Base-by-base conservation (phyloP, 768 basidiomycete genomes). In the Lactifluus pinguis region DNA sequence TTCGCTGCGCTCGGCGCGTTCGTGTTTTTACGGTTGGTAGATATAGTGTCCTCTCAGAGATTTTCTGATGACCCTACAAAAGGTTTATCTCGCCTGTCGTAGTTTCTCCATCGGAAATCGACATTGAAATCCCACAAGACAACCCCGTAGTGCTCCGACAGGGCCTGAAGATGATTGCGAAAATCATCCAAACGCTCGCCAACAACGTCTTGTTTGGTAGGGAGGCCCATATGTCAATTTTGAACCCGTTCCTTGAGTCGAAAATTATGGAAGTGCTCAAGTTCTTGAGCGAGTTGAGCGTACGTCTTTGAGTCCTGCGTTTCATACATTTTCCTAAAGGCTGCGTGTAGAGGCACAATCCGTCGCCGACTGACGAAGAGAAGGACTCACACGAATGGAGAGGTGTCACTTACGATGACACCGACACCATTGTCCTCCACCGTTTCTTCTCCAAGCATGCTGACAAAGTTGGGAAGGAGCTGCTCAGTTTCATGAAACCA, bases 121-220 rank as follows among this genome's bases (percentile, higher is more conserved):
- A 97, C 67, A 76, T 97, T 42, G 86, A 91, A 62, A 68, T 92
- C 0, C 87, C 89, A 0, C 78, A 79, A 61, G 87, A 86, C 41
- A 77, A 80, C 41, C 74, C 77, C 44, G 36, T 67, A 1, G 76
- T 80, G 32, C 78, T 89, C 55, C 85, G 89, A 17, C 83, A 88
- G 45, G 92, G 90, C 17, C 76, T 95, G 14, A 86, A 90, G 79
- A 76, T 89, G 50, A 87, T 97, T 64, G 89, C 92, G 48, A 97
- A 95, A 74, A 85, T 95, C 59, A 85, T 97, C 49, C 93, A 95
- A 72, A 94, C 92, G 68, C 74, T 97, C 34, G 93, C 93, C 19
- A 98, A 97, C 74, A 95, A 97, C 66, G 87, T 95, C 52, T 84
- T 91, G 68, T 95, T 95, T 66, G 91, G 89, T 11, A 94, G 94